Evolutionary conservation across 306 rosid genomes (phyloP).

Genomic region (Senna siamea): DNA sequence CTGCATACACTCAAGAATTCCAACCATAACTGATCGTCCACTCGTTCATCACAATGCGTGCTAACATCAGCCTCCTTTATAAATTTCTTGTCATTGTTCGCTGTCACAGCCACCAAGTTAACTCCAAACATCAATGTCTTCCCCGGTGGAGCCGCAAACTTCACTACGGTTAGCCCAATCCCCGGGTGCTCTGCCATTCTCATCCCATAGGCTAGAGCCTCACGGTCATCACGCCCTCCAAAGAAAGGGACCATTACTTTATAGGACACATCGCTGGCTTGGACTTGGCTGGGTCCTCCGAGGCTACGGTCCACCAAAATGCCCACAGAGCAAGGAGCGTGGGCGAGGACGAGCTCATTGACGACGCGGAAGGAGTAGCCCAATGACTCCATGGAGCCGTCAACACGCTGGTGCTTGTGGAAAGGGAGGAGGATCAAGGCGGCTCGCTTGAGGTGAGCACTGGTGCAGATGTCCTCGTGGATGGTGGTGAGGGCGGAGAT

Average conservation of each 20-base stretch:
- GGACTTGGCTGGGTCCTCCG: slow-evolving; percentile 73
- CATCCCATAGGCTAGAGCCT: slow-evolving; percentile 68
- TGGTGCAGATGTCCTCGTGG: slow-evolving; percentile 69
- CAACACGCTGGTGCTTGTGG: slow-evolving; percentile 64
- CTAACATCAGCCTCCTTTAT: background rate
- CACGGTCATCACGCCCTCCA: slow-evolving; percentile 71
- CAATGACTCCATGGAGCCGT: slow-evolving; percentile 65
- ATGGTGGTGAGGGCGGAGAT: slow-evolving; percentile 60
- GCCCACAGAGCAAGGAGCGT: slow-evolving; percentile 74
- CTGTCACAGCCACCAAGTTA: slow-evolving; percentile 42
- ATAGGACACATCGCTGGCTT: slow-evolving; percentile 61
- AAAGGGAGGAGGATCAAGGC: slow-evolving; percentile 67
- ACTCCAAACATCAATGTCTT: slow-evolving; percentile 53
- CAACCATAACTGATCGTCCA: slow-evolving; percentile 45
- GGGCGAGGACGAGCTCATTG: slow-evolving; percentile 58
- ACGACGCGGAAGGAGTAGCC: slow-evolving; percentile 49
- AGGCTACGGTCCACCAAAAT: slow-evolving; percentile 69
- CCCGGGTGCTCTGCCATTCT: slow-evolving; percentile 81
- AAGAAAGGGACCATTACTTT: slow-evolving; percentile 50
- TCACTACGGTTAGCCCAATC: slow-evolving; percentile 44
- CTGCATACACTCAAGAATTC: slow-evolving; percentile 37
- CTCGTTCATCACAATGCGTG: slow-evolving; percentile 26
- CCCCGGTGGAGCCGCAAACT: slow-evolving; percentile 41
- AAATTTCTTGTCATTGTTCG: slow-evolving; percentile 30
- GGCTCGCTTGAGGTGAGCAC: slow-evolving; percentile 64